Base-by-base conservation (phyloP, 139 green algal genomes). In the Mesostigma viride region DNA sequence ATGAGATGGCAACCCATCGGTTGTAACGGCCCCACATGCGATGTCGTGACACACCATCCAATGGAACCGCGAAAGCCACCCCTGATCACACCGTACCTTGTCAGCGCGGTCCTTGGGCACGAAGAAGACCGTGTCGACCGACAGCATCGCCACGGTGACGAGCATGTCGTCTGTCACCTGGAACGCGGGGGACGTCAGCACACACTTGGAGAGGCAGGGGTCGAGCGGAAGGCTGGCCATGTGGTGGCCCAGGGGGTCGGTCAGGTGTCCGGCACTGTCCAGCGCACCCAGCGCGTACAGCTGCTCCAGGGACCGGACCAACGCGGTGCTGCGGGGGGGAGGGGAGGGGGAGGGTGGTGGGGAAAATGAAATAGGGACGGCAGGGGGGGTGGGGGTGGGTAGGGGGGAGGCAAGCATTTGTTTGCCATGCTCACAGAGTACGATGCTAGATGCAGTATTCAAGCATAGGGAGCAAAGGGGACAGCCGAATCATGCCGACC, bases 161-260 rank as follows among this genome's bases (percentile, higher is more conserved):
- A 88, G 84, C 17, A 95, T 80, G 80, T 97, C 88, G 36, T 65
- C 24, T 4, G 27, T 31, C 32, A 91, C 89, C 32, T 77, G 64
- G 62, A 86, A 90, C 22, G 82, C 82, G 69, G 91, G 88, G 32
- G 67, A 76, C 5, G 86, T 82, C 1, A 96, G 81, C 58, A 97
- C 76, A 58, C 83, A 90, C 77, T 96, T 96, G 62, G 82, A 76
- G 6, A 96, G 85, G 86, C 94, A 88, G 34, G 91, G 91, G 73
- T 97, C 91, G 40, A 97, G 78, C 2, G 91, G 91, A 69, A 97
- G 95, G 77, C 95, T 89, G 0, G 91, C 91, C 91, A 97, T 97
- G 64, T 89, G 86, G 11, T 88, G 76, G 27, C 91, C 35, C 34
- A 79, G 44, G 1, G 70, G 70, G 2, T 70, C 14, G 26, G 62